Conservation (phyloP, 768 basidiomycete species). For the Hydnomerulius pinastri region DNA sequence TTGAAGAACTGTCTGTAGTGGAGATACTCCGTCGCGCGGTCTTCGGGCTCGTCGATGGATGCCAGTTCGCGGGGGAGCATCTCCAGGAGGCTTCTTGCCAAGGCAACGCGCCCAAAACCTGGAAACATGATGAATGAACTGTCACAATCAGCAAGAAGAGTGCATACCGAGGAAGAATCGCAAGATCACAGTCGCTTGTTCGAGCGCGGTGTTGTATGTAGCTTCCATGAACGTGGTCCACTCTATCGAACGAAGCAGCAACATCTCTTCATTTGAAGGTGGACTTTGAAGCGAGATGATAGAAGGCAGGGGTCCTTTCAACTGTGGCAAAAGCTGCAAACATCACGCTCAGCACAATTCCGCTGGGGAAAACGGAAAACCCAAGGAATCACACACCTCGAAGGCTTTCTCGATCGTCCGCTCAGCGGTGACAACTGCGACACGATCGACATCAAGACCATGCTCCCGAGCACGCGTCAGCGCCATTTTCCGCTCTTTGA, state of each 20-base stretch:
- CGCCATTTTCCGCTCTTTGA: constrained; percentile 65
- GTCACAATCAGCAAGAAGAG: background rate
- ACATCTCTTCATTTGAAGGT: constrained; percentile 56
- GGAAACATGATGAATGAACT: constrained; percentile 2
- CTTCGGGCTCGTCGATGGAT: constrained; percentile 65
- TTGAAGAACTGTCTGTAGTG: constrained; percentile 81
- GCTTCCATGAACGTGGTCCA: constrained; percentile 83
- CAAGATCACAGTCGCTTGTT: constrained; percentile 85
- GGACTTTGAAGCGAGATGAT: constrained; percentile 57
- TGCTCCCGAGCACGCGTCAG: constrained; percentile 79
- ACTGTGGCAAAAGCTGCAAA: constrained; percentile 49
- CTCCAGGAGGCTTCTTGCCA: constrained; percentile 60
- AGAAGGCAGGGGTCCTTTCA: constrained; percentile 61
- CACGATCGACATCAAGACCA: constrained; percentile 77
- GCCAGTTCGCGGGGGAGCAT: constrained; percentile 66
- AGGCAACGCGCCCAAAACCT: constrained; percentile 75
- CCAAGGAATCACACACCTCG: constrained; percentile 47
- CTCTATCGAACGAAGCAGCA: constrained; percentile 85
- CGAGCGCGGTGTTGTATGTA: constrained; percentile 77
- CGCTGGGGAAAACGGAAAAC: constrained; percentile 3
- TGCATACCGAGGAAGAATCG: constrained; percentile 85
- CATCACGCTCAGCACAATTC: constrained; percentile 9
- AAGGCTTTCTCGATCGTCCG: constrained; percentile 72
- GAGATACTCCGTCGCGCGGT: constrained; percentile 70
- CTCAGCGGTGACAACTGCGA: constrained; percentile 81